phyloP scores from a whole-genome alignment of 2,329 filamentous ascomycete species.

The Stachybotrys elegans region DNA sequence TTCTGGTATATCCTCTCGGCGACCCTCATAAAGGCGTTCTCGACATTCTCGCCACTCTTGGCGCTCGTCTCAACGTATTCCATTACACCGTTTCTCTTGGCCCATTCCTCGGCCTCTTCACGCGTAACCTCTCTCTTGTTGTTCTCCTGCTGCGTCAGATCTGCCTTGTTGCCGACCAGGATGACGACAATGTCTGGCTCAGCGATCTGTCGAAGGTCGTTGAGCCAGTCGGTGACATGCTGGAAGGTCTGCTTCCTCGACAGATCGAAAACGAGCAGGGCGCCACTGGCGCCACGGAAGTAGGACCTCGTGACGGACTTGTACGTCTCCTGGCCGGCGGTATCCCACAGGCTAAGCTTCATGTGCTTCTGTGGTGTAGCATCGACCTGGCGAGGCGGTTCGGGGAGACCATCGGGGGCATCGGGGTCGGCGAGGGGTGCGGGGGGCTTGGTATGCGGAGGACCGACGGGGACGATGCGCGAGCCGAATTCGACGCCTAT shows the following conservation, averaged over 20 bases:
- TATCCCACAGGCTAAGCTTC: conserved; percentile 95
- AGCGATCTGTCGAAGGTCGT: conserved; percentile 89
- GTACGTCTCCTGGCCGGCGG: conserved; percentile 94
- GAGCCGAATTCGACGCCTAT: conserved; percentile 96
- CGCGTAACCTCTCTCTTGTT: conserved; percentile 75
- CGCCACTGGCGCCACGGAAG: conserved; percentile 71
- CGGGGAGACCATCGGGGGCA: conserved; percentile 40
- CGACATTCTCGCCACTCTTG: conserved; percentile 91
- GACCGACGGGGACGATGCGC: conserved; percentile 84
- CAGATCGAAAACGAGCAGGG: conserved; percentile 91
- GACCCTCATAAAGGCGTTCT: conserved; percentile 87
- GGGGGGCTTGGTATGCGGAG: conserved; percentile 58
- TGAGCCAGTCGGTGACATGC: conserved; percentile 88
- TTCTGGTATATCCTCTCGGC: conserved; percentile 95
- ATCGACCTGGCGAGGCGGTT: conserved; percentile 40
- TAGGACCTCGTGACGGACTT: conserved; percentile 93
- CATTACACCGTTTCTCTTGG: conserved; percentile 74
- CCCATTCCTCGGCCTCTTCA: conserved; percentile 88
- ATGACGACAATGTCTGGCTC: conserved; percentile 94
- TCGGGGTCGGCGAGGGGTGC: conserved; percentile 17
- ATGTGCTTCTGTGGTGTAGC: conserved; percentile 63
- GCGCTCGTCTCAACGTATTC: conserved; percentile 95
- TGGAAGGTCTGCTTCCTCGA: conserved; percentile 78
- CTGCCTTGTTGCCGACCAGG: conserved; percentile 91
- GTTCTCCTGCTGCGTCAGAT: conserved; percentile 56